Evolutionary conservation across 148 eudicot species (phyloP), one percentile per base, ranked within the genome.

Genomic region (Rhododendron molle): DNA sequence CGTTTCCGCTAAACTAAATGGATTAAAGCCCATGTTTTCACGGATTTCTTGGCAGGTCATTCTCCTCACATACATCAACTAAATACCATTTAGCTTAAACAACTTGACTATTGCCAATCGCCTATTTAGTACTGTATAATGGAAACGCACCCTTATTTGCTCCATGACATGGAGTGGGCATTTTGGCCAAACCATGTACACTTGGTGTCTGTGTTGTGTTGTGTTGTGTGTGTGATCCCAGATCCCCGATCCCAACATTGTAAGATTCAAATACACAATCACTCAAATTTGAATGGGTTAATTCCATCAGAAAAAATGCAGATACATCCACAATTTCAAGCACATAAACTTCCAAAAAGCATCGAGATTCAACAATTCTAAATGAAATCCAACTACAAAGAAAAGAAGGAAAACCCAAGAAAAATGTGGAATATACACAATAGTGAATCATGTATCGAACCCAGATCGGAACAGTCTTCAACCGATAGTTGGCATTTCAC

Each of bases 381-480:
- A 34, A 23, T 67, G 58, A 74, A 84, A 84, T 74, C 34, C 32
- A 32, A 21, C 40, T 26, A 9, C 38, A 52, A 20, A 21, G 26
- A 67, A 67, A 67, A 26, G 30, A 26, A 26, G 28, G 56, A 56
- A 56, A 23, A 62, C 30, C 46, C 54, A 13, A 43, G 30, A 44
- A 83, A 83, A 69, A 69, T 18, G 21, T 52, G 21, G 18, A 84
- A 84, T 65, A 20, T 47, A 69, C 30, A 20, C 60, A 69, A 26
- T n/a, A n/a, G 54, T 71, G 9, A 83, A 44, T 50, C 43, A 43
- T 26, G 74, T 7, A 83, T 69, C 32, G 40, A 78, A 30, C 78
- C 56, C 85, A 83, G 85, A 83, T 83, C 85, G 84, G 13, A 30
- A n/a, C 71, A 83, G 56, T 16, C 58, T 44, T 40, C 38, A 18